Base-by-base conservation (phyloP, 139 green algal genomes). In the Desmodesmus armatus region DNA sequence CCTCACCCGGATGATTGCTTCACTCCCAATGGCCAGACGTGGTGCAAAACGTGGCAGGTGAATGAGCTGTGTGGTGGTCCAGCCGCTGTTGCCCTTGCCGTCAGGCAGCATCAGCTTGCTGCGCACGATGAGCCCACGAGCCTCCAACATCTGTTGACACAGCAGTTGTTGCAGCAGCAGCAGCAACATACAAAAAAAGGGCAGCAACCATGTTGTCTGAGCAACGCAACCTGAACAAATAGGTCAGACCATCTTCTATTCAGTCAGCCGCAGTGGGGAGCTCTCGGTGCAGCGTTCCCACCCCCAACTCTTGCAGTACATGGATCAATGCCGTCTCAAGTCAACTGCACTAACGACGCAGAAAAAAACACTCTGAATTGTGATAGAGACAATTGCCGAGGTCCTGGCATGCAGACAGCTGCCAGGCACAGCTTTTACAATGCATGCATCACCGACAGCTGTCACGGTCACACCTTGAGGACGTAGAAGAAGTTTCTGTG, bases 401-500 rank as follows among this genome's bases (percentile, higher is more conserved):
- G 19, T 65, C 23, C 53, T 65, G 53, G 53, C 19, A 19, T 65
- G 21, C 53, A n/a, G 53, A n/a, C 21, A n/a, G n/a, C n/a, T n/a
- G n/a, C n/a, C n/a, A n/a, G n/a, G n/a, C n/a, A n/a, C n/a, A n/a
- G n/a, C n/a, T 23, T 19, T 65, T 23, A 65, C 53, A n/a, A 65
- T n/a, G 53, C 53, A n/a, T n/a, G 53, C 53, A 65, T n/a, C 23
- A n/a, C n/a, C n/a, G n/a, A n/a, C n/a, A n/a, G n/a, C n/a, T n/a
- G n/a, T n/a, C n/a, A n/a, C n/a, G n/a, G n/a, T n/a, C 74, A 15
- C 40, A 92, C 92, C 91, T 95, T 94, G 21, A 94, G 77, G 4
- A 95, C 87, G 63, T 95, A 96, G 67, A 89, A 93, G 76, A 93
- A 96, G 87, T 96, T 96, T 44, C 91, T 79, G 77, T 90, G 87